Percentiles rank a stretch among this genome's conserved stretches.
Conservation (phyloP, 2,329 filamentous ascomycete genomes). For the Berkeleyomyces basicola region DNA sequence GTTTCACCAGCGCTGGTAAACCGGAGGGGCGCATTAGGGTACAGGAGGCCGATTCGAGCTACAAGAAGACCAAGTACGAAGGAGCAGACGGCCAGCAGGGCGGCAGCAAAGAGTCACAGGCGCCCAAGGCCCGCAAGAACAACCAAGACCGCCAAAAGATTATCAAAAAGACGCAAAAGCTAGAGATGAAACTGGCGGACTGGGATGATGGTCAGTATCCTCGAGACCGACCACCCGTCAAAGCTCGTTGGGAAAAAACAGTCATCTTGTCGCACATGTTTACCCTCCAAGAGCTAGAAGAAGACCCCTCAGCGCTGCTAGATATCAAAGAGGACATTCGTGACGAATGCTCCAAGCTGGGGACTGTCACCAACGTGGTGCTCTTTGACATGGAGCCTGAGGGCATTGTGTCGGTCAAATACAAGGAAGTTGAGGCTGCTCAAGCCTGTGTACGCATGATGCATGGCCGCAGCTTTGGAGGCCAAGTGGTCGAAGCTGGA, state of each 20-base stretch:
- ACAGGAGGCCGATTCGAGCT: constrained; percentile 71
- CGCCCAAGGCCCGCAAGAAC: constrained; percentile 27
- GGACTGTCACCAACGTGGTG: constrained; percentile 77
- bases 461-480: constrained; percentile 66
- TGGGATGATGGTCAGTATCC: constrained; percentile 72
- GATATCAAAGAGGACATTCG: constrained; percentile 93
- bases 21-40: constrained; percentile 56
- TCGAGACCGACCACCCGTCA: constrained; percentile 27
- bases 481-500: constrained; percentile 53
- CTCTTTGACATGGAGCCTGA: constrained; percentile 75
- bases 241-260: constrained; percentile 52
- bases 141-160: constrained; percentile 72
- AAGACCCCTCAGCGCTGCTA: constrained; percentile 65
- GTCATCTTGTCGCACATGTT: constrained; percentile 92
- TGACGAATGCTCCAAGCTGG: constrained; percentile 75
- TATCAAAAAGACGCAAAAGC: constrained; percentile 77
- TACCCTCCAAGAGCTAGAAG: constrained; percentile 65
- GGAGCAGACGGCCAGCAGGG: constrained; percentile 27
- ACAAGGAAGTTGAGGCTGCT: constrained; percentile 54
- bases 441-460: constrained; percentile 56
- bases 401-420: constrained; percentile 74
- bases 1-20: constrained; percentile 39
- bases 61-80: constrained; percentile 71
- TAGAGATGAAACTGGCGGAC: constrained; percentile 81
- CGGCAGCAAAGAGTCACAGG: constrained; percentile 16